Conservation (phyloP, 352 stramenopile genomes). For the Phytophthora multivora region DNA sequence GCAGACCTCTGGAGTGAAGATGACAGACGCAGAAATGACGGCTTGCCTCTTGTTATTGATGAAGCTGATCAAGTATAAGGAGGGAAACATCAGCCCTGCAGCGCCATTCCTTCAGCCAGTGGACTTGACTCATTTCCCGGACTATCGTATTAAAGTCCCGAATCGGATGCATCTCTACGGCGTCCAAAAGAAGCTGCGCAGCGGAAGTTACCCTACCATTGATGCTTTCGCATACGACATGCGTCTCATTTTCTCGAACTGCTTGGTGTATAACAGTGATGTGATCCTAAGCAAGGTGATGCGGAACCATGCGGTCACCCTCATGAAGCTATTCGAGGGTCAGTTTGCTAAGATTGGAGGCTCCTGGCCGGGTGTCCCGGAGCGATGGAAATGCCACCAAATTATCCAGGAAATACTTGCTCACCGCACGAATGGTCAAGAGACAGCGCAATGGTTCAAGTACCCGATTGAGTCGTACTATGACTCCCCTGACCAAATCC, state of each 20-base stretch:
- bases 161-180: constrained; percentile 87
- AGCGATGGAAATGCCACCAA: constrained; percentile 87
- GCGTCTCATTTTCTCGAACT: constrained; percentile 89
- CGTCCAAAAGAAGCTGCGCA: constrained; percentile 85
- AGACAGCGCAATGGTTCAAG: constrained; percentile 90
- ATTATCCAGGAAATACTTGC: constrained; percentile 82
- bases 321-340: constrained; percentile 85
- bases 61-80: constrained; percentile 89
- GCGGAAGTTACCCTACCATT: constrained; percentile 64
- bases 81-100: constrained; percentile 68
- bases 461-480: constrained; percentile 87
- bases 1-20: constrained; percentile 36
- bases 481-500: constrained; percentile 81
- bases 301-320: constrained; percentile 78
- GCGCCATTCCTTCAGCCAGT: constrained; percentile 84
- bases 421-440: constrained; percentile 70
- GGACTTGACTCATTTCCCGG: constrained; percentile 80
- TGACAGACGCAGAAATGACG: constrained; percentile 58
- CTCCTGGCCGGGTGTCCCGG: constrained; percentile 62
- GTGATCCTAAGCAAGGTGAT: constrained; percentile 85
- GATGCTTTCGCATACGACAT: constrained; percentile 80
- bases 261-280: constrained; percentile 88
- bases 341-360: constrained; percentile 75
- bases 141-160: constrained; percentile 86
- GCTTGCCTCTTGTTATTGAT: constrained; percentile 71